Base-by-base conservation (phyloP, 305 asterid species). In the Caryopteris hybrid region DNA sequence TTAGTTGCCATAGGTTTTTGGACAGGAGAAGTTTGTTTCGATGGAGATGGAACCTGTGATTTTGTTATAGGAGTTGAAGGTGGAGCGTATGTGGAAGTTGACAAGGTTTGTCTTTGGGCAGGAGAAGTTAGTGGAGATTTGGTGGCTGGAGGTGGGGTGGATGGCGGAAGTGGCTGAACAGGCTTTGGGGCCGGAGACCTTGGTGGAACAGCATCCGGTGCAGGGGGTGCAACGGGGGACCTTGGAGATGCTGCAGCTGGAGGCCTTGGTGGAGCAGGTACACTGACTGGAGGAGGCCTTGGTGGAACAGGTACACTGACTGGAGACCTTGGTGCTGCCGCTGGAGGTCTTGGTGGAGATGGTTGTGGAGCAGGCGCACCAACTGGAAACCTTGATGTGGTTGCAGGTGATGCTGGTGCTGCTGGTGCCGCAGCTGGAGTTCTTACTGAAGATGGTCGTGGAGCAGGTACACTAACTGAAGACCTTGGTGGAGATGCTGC, bases 11-110 rank as follows among this genome's bases (percentile, higher is more conserved):
- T 39, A 6, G 79, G 51, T 60, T 52, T 70, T 74, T 36, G 76
- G 58, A 36, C n/a, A 6, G 84, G 80, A 46, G 82, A 63, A 58
- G 70, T 23, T 52, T 47, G 70, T 38, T 61, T 16, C 23, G 66
- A 16, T 34, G 83, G 52, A 27, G 81, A 55, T 42, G 85, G 70
- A 6, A 80, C 23, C 0, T 58, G 55, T 34, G 80, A 31, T 61
- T 65, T 77, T 11, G 75, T 59, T 60, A 64, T 53, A 31, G 83
- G 84, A 57, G 86, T 70, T n/a, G 76, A 6, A 8, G 79, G 51
- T 6, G 20, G 62, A 67, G 63, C 68, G 20, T 62, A 31, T 14
- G 69, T 53, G 20, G 73, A 29, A 33, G 64, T 33, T 25, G 48
- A 13, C 13, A 52, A 18, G 16, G 73, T 45, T 46, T 60, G 9